Percentiles rank a stretch among this genome's conserved stretches.
Evolutionary conservation across 2,329 filamentous ascomycete genomes (phyloP).

Genomic region (Verticillium klebahnii): DNA sequence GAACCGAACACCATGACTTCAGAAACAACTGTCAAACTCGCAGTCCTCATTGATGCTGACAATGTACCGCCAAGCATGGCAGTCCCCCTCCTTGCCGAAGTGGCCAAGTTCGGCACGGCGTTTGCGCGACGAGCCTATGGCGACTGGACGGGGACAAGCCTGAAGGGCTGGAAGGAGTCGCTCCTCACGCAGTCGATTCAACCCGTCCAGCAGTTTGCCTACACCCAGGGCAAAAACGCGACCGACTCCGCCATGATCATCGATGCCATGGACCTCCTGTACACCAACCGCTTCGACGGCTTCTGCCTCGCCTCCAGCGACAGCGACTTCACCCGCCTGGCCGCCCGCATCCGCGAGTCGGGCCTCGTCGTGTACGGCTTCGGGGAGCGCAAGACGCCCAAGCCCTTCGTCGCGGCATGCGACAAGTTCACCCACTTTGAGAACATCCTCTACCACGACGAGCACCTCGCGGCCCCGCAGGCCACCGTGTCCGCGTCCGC

Average conservation of each 20-base stretch:
- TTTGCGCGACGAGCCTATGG: conserved; percentile 26
- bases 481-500: neutral
- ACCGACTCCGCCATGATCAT: conserved; percentile 31
- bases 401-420: conserved; percentile 25
- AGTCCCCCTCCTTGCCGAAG: conserved; percentile 19
- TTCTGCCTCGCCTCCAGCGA: conserved; percentile 20
- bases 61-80: conserved; percentile 19
- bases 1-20: neutral
- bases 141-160: conserved; percentile 23
- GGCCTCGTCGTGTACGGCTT: conserved; percentile 27
- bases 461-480: conserved; percentile 1
- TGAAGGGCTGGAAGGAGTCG: conserved; percentile 23
- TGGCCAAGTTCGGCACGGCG: conserved; percentile 26
- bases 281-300: conserved; percentile 23
- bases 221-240: conserved; percentile 28
- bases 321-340: conserved; percentile 30
- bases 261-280: conserved; percentile 31
- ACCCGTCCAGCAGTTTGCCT: conserved; percentile 30
- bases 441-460: conserved; percentile 7
- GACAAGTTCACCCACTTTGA: conserved; percentile 27
- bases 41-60: conserved; percentile 28
- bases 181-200: conserved; percentile 23
- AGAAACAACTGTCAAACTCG: conserved; percentile 17
- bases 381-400: conserved; percentile 25
- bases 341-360: conserved; percentile 25